Evolutionary conservation across 257 asterid genomes (phyloP).

Genomic region (Plantago ovata): DNA sequence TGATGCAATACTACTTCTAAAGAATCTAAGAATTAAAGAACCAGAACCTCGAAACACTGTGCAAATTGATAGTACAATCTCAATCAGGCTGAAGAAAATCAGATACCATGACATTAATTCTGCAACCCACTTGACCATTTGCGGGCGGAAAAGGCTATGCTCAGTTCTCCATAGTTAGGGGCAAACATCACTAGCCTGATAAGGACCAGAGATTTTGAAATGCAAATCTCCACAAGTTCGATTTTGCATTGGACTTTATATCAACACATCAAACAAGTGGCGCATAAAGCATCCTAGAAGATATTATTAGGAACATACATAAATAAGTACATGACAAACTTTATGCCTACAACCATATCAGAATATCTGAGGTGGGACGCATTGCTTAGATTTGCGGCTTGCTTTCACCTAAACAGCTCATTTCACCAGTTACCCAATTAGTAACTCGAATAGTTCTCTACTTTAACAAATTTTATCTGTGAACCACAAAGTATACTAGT

Average conservation of each 20-base stretch:
- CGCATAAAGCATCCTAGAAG: not conserved
- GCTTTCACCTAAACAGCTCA: no score
- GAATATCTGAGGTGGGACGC: constrained; percentile 1
- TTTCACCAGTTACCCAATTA: no score
- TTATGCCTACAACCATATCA: constrained; percentile 1
- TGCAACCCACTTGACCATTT: not conserved
- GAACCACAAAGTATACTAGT: no score
- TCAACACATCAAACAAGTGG: constrained; percentile 23
- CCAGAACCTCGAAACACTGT: not conserved
- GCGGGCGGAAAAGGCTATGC: not conserved
- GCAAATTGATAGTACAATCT: constrained; percentile 1
- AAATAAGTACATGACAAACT: not conserved
- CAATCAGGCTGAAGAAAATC: constrained; percentile 1
- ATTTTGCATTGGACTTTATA: constrained; percentile 3
- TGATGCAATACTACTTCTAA: not conserved
- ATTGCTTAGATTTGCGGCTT: no score
- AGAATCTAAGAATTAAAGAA: not conserved
- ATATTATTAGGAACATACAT: not conserved
- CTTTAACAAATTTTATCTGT: no score
- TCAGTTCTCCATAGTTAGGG: constrained; percentile 1
- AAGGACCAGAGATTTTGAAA: not conserved
- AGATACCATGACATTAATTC: not conserved
- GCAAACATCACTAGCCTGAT: not conserved
- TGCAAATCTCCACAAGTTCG: not conserved
- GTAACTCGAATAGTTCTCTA: no score